These are phyloP conservation scores for Lactuca sativa DNA, from an alignment of 129 eudicot genomes.

Conservation along the genomic window DNA sequence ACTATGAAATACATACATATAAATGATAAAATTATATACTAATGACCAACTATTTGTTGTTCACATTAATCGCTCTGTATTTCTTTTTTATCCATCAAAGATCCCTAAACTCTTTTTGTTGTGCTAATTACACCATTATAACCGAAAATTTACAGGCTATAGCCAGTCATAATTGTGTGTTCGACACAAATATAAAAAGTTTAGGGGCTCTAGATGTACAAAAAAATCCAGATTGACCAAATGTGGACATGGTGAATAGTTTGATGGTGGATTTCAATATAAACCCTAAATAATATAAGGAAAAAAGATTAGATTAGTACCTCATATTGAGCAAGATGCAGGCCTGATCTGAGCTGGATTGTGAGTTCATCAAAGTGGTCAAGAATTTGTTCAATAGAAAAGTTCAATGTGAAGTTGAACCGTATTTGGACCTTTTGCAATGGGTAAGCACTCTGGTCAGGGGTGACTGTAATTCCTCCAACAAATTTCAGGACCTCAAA, in stretches of 20 bases:
- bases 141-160: background rate
- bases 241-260: background rate
- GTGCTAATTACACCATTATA: background rate
- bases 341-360: constrained; percentile 77
- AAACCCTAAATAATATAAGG: background rate
- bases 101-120: background rate
- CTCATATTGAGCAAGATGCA: constrained; percentile 77
- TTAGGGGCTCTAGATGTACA: too few relatives aligned
- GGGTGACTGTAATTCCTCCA: constrained; percentile 85
- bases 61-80: too few relatives aligned
- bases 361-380: constrained; percentile 63
- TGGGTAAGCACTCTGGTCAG: constrained; percentile 75
- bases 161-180: background rate
- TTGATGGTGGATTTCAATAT: background rate
- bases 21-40: background rate
- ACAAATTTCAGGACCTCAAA: constrained; percentile 87
- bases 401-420: constrained; percentile 89
- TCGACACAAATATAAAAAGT: too few relatives aligned
- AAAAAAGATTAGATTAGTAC: constrained; percentile 29
- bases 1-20: background rate
- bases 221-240: background rate
- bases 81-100: background rate
- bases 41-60: background rate
- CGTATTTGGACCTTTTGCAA: constrained; percentile 71
- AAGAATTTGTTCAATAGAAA: constrained; percentile 66